A percentile compares a stretch with the other conserved stretches of the same genome.
phyloP scores from a whole-genome alignment of 2,329 filamentous ascomycete genomes.

The Apiospora kogelbergensis region DNA sequence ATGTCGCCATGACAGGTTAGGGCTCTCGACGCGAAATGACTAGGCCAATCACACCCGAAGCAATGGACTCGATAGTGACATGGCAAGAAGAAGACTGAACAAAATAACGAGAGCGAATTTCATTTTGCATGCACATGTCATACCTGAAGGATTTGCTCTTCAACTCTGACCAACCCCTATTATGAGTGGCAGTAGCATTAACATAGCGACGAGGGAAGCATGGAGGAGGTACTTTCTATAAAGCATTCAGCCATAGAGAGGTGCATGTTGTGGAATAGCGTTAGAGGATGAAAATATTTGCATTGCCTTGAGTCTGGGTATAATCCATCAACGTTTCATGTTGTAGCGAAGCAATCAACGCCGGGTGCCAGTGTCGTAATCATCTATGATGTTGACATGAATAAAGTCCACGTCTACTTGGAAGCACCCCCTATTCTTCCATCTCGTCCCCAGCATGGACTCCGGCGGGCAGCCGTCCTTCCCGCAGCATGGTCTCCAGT shows the following conservation, averaged over 20 bases:
- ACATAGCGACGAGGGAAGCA: neutral
- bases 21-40: neutral
- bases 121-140: neutral
- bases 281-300: slow-evolving; percentile 10
- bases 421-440: slow-evolving; percentile 40
- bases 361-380: slow-evolving; percentile 8
- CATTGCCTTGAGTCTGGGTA: slow-evolving; percentile 27
- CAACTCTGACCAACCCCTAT: neutral
- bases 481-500: slow-evolving; percentile 88
- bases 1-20: slow-evolving; percentile 62
- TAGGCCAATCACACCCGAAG: no score
- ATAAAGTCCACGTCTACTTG: neutral
- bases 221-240: neutral
- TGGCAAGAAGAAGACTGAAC: neutral
- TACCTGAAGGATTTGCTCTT: neutral
- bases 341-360: slow-evolving; percentile 10
- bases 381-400: neutral
- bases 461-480: slow-evolving; percentile 78
- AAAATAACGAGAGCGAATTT: no score
- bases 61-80: no score
- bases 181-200: neutral
- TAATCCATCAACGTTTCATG: slow-evolving; percentile 21
- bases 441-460: slow-evolving; percentile 57
- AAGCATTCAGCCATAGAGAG: neutral
- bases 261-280: neutral